A percentile compares a stretch with the other conserved stretches of the same genome.
These are phyloP conservation scores for Citrullus amarus DNA, from an alignment of 306 rosid species.

Conservation along the genomic window DNA sequence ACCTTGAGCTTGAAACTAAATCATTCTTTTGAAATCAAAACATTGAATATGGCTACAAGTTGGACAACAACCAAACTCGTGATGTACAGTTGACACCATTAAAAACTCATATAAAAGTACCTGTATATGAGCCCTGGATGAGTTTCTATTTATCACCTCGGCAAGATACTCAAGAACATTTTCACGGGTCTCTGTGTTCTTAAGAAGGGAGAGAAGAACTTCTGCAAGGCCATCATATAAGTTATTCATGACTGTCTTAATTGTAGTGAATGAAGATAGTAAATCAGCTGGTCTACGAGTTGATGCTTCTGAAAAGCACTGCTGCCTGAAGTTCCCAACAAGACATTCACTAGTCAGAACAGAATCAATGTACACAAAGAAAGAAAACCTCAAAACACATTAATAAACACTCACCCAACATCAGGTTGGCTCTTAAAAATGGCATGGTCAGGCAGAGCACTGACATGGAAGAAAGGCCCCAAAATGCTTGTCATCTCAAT, in stretches of 20 bases:
- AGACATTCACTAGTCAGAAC: neutral
- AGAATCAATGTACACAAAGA: neutral
- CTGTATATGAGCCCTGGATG: conserved; percentile 98
- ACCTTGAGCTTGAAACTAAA: neutral
- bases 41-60: neutral
- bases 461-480: conserved; percentile 87
- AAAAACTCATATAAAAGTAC: conserved; percentile 17
- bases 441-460: conserved; percentile 76
- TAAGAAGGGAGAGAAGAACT: conserved; percentile 65
- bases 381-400: neutral
- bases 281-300: conserved; percentile 71
- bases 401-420: conserved; percentile 64
- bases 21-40: neutral
- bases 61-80: neutral
- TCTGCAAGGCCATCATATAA: conserved; percentile 74
- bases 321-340: conserved; percentile 48
- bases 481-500: conserved; percentile 93
- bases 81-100: neutral
- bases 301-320: conserved; percentile 89
- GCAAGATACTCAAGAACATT: conserved; percentile 82
- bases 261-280: conserved; percentile 70
- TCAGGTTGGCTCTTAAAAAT: conserved; percentile 84
- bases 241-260: conserved; percentile 68
- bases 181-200: conserved; percentile 76
- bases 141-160: conserved; percentile 79